phyloP scores from a whole-genome alignment of 768 basidiomycete species.

The Panus rudis region DNA sequence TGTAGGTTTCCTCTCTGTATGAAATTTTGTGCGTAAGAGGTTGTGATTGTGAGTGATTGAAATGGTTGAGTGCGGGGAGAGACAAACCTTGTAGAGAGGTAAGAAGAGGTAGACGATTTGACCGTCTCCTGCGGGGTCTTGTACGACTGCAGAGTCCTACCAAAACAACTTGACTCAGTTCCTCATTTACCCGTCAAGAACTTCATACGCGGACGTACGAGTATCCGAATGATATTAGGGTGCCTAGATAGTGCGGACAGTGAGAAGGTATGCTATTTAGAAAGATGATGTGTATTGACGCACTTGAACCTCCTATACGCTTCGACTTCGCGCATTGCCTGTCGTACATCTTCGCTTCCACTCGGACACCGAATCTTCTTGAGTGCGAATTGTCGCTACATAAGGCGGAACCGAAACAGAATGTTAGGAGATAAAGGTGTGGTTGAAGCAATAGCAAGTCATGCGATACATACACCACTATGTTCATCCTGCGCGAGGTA shows the following conservation, averaged over 20 bases:
- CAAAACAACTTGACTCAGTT: slow-evolving; percentile 9
- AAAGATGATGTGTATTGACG: slow-evolving; percentile 22
- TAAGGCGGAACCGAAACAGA: slow-evolving; percentile 5
- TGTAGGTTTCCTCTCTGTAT: slow-evolving; percentile 90
- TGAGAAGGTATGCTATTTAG: slow-evolving; percentile 1
- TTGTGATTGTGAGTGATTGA: neutral
- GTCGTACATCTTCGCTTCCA: slow-evolving; percentile 80
- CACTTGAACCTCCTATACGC: slow-evolving; percentile 93
- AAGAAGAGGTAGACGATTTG: slow-evolving; percentile 96
- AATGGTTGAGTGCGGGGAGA: neutral
- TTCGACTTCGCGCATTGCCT: slow-evolving; percentile 85
- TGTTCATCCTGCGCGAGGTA: slow-evolving; percentile 83
- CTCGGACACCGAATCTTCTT: slow-evolving; percentile 96
- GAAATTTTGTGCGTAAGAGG: slow-evolving; percentile 11
- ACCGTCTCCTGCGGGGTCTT: slow-evolving; percentile 88
- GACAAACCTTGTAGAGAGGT: slow-evolving; percentile 76
- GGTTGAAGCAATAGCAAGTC: slow-evolving; percentile 3
- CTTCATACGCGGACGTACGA: slow-evolving; percentile 49
- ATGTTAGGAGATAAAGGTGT: neutral
- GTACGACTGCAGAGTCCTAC: slow-evolving; percentile 89
- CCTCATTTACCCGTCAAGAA: neutral
- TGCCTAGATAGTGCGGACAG: slow-evolving; percentile 45
- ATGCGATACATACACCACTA: slow-evolving; percentile 55
- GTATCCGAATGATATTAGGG: slow-evolving; percentile 92
- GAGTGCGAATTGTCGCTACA: slow-evolving; percentile 83